Evolutionary conservation across 805 yeast genomes (phyloP), one percentile per base, ranked within the genome.

Genomic region (Ogataea sp.): DNA sequence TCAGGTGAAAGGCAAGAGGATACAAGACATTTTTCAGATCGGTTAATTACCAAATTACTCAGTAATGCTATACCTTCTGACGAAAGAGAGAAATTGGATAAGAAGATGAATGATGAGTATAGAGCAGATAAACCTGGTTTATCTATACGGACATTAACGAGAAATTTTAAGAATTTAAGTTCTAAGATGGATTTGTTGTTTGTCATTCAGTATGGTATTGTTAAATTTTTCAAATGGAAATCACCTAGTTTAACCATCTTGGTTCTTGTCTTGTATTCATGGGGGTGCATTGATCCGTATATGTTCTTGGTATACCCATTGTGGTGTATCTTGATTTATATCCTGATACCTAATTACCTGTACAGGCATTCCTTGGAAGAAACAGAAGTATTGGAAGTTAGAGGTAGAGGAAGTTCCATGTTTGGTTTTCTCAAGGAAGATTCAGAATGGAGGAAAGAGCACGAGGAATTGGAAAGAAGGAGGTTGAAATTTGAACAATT

Each of bases 141-240:
- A 8, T 81, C 90, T 6, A 63, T 84, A 0, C 55, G 78, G 4
- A 57, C 67, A 4, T 59, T 85, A 37, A 67, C 75, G 2, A 62
- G 69, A 15, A 84, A 83, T 56, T 64, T 84, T 52, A 71, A 75
- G 44, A 65, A 67, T 29, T 56, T 83, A 47, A 76, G 81, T 38
- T 50, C 68, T 10, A 71, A 75, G 39, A 66, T 80, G 67, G 75
- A 80, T 23, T 61, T 65, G 0, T 50, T 83, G 9, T 80, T 83
- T 48, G 70, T 64, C 32, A 41, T 78, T 2, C 90, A 83, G 49
- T 80, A 80, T 47, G 75, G 78, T 2, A 32, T 80, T 1, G 65
- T 79, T 6, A 73, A 76, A 37, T 53, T 83, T 1, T 42, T 85
- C 20, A 73, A 84, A 4, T 89, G 97, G 97, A 74, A 78, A 43